A percentile compares a stretch with the other conserved stretches of the same genome.
These are phyloP conservation scores for Mycena kentingensis DNA, from an alignment of 768 basidiomycete genomes.

Conservation along the genomic window DNA sequence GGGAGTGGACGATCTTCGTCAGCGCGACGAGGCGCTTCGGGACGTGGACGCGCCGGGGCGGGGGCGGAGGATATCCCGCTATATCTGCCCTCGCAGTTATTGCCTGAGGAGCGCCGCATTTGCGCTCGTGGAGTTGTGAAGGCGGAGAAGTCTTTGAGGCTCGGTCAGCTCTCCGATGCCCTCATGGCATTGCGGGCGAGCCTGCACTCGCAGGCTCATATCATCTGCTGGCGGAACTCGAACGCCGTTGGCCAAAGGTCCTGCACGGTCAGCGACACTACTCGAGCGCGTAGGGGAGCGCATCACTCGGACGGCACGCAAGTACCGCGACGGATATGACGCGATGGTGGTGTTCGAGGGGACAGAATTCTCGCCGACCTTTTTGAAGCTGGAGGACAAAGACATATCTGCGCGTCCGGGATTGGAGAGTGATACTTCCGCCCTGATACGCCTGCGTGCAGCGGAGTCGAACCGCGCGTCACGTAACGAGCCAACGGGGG, in stretches of 20 bases:
- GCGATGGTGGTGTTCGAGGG: conserved; percentile 3
- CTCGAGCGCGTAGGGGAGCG: conserved; percentile 9
- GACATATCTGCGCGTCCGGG: conserved; percentile 5
- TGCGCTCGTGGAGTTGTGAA: neutral
- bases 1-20: neutral
- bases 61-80: conserved; percentile 13
- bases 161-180: conserved; percentile 1
- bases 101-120: neutral
- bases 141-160: conserved; percentile 2
- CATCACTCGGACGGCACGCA: neutral
- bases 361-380: neutral
- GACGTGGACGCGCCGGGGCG: neutral
- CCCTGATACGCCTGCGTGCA: conserved; percentile 1
- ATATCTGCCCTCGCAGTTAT: conserved; percentile 10
- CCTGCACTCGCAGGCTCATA: conserved; percentile 11
- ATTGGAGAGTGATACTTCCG: conserved; percentile 3
- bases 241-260: conserved; percentile 5
- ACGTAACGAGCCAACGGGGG: neutral
- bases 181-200: neutral
- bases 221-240: conserved; percentile 8
- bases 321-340: neutral
- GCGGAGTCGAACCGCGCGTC: neutral
- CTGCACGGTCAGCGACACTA: neutral
- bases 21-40: conserved; percentile 6
- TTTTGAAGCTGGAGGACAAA: neutral